A percentile compares a stretch with the other conserved stretches of the same genome.
Evolutionary conservation across 768 basidiomycete species (phyloP).

Genomic region (Sarcodon sp.): DNA sequence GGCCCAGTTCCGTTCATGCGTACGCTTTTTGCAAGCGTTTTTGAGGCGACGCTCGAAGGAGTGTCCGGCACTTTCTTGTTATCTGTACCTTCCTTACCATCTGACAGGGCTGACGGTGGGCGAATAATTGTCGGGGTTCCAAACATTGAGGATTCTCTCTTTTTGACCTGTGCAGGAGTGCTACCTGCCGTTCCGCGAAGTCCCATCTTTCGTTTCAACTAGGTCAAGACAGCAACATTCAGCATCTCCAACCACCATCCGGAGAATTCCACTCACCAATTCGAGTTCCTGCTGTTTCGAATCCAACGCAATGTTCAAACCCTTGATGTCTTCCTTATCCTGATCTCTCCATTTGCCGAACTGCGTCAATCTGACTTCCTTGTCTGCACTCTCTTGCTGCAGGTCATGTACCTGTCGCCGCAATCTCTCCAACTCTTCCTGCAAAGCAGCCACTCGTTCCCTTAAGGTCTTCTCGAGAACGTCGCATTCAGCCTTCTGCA

Average conservation of each 20-base stretch:
- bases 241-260: neutral
- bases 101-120: slow-evolving; percentile 45
- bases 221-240: neutral
- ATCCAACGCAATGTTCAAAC: slow-evolving; percentile 86
- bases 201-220: slow-evolving; percentile 44
- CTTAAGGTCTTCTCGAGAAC: slow-evolving; percentile 32
- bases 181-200: slow-evolving; percentile 42
- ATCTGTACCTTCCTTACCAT: slow-evolving; percentile 18
- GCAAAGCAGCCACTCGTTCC: slow-evolving; percentile 33
- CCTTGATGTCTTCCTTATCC: slow-evolving; percentile 66
- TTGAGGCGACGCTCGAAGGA: slow-evolving; percentile 15
- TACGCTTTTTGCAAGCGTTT: slow-evolving; percentile 36
- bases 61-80: slow-evolving; percentile 25
- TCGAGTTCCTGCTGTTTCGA: slow-evolving; percentile 93
- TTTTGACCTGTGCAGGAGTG: slow-evolving; percentile 36
- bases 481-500: slow-evolving; percentile 43
- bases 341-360: slow-evolving; percentile 51
- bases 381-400: slow-evolving; percentile 73
- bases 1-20: slow-evolving; percentile 27
- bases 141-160: slow-evolving; percentile 47
- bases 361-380: slow-evolving; percentile 70
- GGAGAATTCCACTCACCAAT: slow-evolving; percentile 37
- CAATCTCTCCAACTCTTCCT: slow-evolving; percentile 41
- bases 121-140: slow-evolving; percentile 37
- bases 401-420: slow-evolving; percentile 54